A percentile compares a stretch with the other conserved stretches of the same genome.
Evolutionary conservation across 495 filamentous ascomycete genomes (phyloP).

Genomic region (Talaromyces trachyspermus): DNA sequence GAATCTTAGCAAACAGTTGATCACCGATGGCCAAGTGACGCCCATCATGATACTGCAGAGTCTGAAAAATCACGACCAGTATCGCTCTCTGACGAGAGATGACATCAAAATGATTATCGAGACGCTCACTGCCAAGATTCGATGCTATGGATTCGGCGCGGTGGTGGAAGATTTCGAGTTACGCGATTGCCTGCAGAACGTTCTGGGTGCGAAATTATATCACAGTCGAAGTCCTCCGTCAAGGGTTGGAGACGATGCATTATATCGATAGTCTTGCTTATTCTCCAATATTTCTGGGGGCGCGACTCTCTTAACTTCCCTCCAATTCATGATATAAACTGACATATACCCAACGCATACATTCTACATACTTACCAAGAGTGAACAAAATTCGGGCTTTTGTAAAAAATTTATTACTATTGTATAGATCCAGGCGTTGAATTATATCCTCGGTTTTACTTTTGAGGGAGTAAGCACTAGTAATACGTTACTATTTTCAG

Average conservation of each 20-base stretch:
- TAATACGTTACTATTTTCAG: too few species aligned
- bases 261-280: slow-evolving; percentile 23
- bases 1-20: slow-evolving; percentile 73
- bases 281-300: too few species aligned
- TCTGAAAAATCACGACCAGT: slow-evolving; percentile 63
- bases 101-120: slow-evolving; percentile 70
- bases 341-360: too few species aligned
- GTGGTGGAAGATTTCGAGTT: slow-evolving; percentile 81
- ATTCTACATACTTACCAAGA: too few species aligned
- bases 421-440: too few species aligned
- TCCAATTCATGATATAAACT: not conserved
- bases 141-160: slow-evolving; percentile 83
- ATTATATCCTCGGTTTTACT: too few species aligned
- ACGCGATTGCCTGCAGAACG: slow-evolving; percentile 69
- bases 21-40: slow-evolving; percentile 91
- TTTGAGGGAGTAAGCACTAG: too few species aligned
- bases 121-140: slow-evolving; percentile 68
- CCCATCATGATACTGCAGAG: slow-evolving; percentile 91
- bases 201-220: slow-evolving; percentile 60
- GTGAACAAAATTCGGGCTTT: too few species aligned
- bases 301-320: not conserved
- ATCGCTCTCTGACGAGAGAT: slow-evolving; percentile 51
- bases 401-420: too few species aligned
- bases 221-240: slow-evolving; percentile 17
- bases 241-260: slow-evolving; percentile 23